phyloP scores from a whole-genome alignment of 352 stramenopile genomes.

The Globisporangium polare region DNA sequence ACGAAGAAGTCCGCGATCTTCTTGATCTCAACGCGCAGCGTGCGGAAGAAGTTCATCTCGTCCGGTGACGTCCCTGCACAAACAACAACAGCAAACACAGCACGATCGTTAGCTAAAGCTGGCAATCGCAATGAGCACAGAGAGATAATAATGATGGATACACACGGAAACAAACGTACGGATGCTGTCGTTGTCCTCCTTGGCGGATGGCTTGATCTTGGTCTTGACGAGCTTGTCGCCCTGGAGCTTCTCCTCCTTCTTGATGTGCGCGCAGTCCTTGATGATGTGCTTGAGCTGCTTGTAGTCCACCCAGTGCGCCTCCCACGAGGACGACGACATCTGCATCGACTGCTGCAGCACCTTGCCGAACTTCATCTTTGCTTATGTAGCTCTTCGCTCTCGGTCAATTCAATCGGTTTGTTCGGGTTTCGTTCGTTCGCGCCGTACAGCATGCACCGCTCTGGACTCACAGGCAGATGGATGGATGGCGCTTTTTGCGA shows the following conservation, averaged over 20 bases:
- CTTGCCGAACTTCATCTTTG: slow-evolving; percentile 90
- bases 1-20: slow-evolving; percentile 86
- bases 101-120: background rate
- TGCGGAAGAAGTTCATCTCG: slow-evolving; percentile 88
- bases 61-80: slow-evolving; percentile 67
- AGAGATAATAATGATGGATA: background rate
- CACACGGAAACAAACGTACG: slow-evolving; percentile 35
- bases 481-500: background rate
- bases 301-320: slow-evolving; percentile 83
- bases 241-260: slow-evolving; percentile 83
- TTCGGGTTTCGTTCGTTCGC: too few relatives aligned
- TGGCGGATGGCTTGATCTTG: slow-evolving; percentile 74
- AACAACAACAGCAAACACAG: background rate
- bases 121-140: background rate
- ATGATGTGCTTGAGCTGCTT: slow-evolving; percentile 89
- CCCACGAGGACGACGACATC: slow-evolving; percentile 73
- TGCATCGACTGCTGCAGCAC: slow-evolving; percentile 85
- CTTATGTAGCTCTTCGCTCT: slow-evolving; percentile 3
- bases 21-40: slow-evolving; percentile 78
- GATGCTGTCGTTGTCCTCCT: slow-evolving; percentile 87
- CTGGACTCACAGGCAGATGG: background rate
- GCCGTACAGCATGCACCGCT: too few relatives aligned
- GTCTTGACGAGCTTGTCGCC: slow-evolving; percentile 68
- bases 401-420: background rate
- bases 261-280: slow-evolving; percentile 87